phyloP scores from a whole-genome alignment of 176 grass and related monocot genomes.

The Themeda triandra region DNA sequence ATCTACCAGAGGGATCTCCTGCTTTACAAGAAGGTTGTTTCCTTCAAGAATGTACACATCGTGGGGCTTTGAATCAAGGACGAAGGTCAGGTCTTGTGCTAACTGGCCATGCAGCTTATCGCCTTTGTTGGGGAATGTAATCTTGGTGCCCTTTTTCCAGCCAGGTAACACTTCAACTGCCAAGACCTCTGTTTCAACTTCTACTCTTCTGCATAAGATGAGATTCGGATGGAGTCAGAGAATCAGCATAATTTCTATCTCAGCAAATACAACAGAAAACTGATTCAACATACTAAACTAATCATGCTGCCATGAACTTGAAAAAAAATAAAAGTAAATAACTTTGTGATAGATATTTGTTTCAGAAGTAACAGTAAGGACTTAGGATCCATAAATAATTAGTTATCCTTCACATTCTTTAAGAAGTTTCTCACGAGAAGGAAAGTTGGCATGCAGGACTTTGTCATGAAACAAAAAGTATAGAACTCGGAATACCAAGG shows the following conservation, averaged over 20 bases:
- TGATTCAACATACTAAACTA: background rate
- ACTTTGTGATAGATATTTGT: background rate
- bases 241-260: background rate
- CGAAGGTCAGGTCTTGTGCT: slow-evolving; percentile 53
- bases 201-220: slow-evolving; percentile 30
- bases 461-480: background rate
- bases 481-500: background rate
- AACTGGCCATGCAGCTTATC: slow-evolving; percentile 38
- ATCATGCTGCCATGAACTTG: background rate
- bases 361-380: background rate
- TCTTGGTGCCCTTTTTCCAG: slow-evolving; percentile 76
- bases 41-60: slow-evolving; percentile 64
- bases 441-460: background rate
- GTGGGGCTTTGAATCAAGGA: slow-evolving; percentile 64
- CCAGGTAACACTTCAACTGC: slow-evolving; percentile 56
- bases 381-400: background rate
- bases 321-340: slow-evolving; percentile 9
- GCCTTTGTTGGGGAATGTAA: slow-evolving; percentile 64
- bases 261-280: background rate
- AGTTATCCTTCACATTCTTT: background rate
- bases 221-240: background rate
- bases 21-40: slow-evolving; percentile 49
- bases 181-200: slow-evolving; percentile 47
- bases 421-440: background rate
- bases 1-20: slow-evolving; percentile 52